These are phyloP conservation scores for Malus fusca DNA, from an alignment of 306 rosid genomes.

Conservation along the genomic window DNA sequence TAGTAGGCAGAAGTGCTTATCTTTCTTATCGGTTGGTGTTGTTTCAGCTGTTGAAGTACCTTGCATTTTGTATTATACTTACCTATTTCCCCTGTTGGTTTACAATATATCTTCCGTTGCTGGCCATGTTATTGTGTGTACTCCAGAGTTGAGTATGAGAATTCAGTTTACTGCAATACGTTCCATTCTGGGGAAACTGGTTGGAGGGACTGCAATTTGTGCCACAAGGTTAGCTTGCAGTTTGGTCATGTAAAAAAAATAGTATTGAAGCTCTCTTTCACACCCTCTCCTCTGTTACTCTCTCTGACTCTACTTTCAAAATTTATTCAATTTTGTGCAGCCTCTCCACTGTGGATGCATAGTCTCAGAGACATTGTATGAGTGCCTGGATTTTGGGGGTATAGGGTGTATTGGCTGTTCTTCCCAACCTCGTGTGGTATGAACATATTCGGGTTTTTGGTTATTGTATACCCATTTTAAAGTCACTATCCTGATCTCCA, in stretches of 20 bases:
- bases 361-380: conserved; percentile 60
- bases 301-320: conserved; percentile 7
- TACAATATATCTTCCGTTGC: background rate
- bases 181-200: conserved; percentile 76
- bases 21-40: background rate
- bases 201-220: conserved; percentile 88
- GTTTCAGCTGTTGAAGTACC: background rate
- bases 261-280: background rate
- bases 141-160: conserved; percentile 63
- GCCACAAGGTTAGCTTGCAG: conserved; percentile 63
- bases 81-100: background rate
- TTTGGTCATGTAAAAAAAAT: background rate
- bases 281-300: background rate
- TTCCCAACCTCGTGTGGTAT: conserved; percentile 49
- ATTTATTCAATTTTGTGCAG: conserved; percentile 41
- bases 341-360: conserved; percentile 83
- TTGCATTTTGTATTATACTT: background rate
- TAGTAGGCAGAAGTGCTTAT: background rate
- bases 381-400: conserved; percentile 80
- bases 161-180: conserved; percentile 48
- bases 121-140: background rate
- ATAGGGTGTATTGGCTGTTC: conserved; percentile 65
- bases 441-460: conserved; percentile 20
- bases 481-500: conserved; percentile 9
- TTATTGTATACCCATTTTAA: background rate